These are phyloP conservation scores for Arbutus unedo DNA, from an alignment of 148 eudicot species.

Conservation along the genomic window DNA sequence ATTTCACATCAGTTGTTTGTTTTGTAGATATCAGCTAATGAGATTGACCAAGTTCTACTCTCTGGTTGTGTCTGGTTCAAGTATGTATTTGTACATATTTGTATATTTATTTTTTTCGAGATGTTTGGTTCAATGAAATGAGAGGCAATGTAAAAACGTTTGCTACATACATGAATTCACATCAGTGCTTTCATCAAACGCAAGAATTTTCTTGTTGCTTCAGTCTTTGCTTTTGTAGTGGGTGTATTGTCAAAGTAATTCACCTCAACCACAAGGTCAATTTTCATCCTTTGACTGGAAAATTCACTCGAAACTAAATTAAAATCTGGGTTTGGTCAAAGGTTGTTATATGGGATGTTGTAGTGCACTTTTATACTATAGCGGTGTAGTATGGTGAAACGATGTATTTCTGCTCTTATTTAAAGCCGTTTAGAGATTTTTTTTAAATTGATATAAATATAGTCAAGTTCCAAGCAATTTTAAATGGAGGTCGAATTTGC, in stretches of 20 bases:
- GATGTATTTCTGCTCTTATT: too few relatives aligned
- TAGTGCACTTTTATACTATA: too few relatives aligned
- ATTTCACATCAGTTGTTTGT: not conserved
- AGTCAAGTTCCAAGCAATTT: too few relatives aligned
- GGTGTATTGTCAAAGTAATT: not conserved
- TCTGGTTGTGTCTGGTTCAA: not conserved
- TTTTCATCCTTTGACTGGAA: not conserved
- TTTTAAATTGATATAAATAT: too few relatives aligned
- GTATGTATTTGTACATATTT: not conserved
- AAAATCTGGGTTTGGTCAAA: not conserved
- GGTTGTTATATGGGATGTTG: not conserved
- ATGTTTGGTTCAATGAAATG: not conserved
- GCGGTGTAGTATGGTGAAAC: too few relatives aligned
- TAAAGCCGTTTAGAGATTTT: too few relatives aligned
- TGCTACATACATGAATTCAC: not conserved
- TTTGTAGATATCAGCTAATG: not conserved
- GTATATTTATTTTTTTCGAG: not conserved
- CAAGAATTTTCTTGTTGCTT: not conserved
- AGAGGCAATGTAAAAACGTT: not conserved
- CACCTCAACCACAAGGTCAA: not conserved
- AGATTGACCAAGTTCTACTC: not conserved
- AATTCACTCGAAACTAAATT: not conserved
- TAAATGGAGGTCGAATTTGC: too few relatives aligned
- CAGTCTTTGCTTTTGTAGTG: not conserved
- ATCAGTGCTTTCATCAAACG: not conserved